Conservation (phyloP, 2,329 filamentous ascomycete genomes). For the Salinomyces thailandicus region DNA sequence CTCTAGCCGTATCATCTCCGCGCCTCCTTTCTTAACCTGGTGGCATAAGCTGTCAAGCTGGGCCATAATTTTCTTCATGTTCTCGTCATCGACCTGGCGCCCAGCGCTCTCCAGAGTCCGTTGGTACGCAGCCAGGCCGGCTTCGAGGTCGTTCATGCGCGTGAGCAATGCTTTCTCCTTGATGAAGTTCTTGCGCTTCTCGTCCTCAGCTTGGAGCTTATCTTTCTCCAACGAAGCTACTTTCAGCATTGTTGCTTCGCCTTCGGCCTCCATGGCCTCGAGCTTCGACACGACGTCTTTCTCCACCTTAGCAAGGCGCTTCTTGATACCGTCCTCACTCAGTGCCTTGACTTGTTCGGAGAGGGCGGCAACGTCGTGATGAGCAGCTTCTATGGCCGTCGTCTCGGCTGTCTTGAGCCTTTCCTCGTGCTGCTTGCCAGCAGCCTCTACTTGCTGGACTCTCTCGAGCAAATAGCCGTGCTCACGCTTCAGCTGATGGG, state of each 20-base stretch:
- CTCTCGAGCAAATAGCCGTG: slow-evolving; percentile 27
- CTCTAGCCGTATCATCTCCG: slow-evolving; percentile 8
- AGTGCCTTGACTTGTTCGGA: slow-evolving; percentile 11
- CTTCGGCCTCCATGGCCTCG: slow-evolving; percentile 8
- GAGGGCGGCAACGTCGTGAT: slow-evolving; percentile 8
- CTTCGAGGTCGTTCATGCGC: slow-evolving; percentile 14
- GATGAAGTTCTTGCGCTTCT: slow-evolving; percentile 10
- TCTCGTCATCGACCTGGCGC: slow-evolving; percentile 9
- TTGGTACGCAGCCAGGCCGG: slow-evolving; percentile 11
- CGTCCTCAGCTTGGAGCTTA: slow-evolving; percentile 5
- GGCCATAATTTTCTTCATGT: slow-evolving; percentile 8
- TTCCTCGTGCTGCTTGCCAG: slow-evolving; percentile 6
- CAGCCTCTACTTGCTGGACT: slow-evolving; percentile 27
- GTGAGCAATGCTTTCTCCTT: slow-evolving; percentile 16
- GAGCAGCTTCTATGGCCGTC: slow-evolving; percentile 3
- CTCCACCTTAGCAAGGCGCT: slow-evolving; percentile 5
- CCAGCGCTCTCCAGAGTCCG: slow-evolving; percentile 10
- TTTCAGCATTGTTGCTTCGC: slow-evolving; percentile 11
- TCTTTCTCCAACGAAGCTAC: slow-evolving; percentile 10
- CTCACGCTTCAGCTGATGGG: slow-evolving; percentile 30
- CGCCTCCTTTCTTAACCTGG: slow-evolving; percentile 9
- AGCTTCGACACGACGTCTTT: slow-evolving; percentile 5
- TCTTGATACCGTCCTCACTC: slow-evolving; percentile 2
- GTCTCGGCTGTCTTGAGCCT: slow-evolving; percentile 6
- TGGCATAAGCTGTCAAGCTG: slow-evolving; percentile 9